Evolutionary conservation across 208 protist genomes (phyloP), one percentile per base, ranked within the genome.

Genomic region (Acanthamoeba lenticulata): DNA sequence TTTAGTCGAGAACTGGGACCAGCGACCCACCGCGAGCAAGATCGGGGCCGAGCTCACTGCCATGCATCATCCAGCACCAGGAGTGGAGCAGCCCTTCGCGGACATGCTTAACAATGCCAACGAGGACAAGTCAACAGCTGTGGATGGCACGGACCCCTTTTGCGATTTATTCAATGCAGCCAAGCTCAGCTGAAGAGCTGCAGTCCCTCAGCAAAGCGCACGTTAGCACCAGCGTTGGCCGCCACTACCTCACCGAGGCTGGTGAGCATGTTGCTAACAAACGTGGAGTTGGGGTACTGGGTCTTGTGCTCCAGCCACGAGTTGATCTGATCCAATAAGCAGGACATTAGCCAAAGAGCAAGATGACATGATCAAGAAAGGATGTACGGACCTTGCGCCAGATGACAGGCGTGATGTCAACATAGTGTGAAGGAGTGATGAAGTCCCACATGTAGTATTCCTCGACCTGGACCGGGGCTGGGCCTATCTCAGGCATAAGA

Each of bases 401-500:
- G 29, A 89, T 17, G 32, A 62, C 52, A n/a, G 81, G 17, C 2
- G n/a, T 45, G 81, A 89, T 89, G 32, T 89, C 81, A 40, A 89
- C 44, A 21, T 62, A 89, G 81, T 89, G 81, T 17, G 81, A 89
- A 27, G 81, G 81, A 45, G 44, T 89, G 81, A 89, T 62, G 52
- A 89, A 89, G 81, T 89, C 81, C 81, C 81, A 89, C 81, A 89
- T 89, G 81, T 89, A 89, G 81, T 45, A 89, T 40, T 89, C 44
- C 34, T 89, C 81, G 32, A 89, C 81, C 13, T 49, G 19, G 32
- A 15, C 11, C 1, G 81, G 32, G 27, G n/a, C 21, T 29, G 44
- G 44, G 29, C 44, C 81, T 6, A 65, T 89, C 69, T 79, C 69
- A 6, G 69, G 69, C 69, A 79, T 79, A n/a, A 79, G 69, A 21